Base-by-base conservation (phyloP, 78 protist species). In the Creolimax fragrantissima region DNA sequence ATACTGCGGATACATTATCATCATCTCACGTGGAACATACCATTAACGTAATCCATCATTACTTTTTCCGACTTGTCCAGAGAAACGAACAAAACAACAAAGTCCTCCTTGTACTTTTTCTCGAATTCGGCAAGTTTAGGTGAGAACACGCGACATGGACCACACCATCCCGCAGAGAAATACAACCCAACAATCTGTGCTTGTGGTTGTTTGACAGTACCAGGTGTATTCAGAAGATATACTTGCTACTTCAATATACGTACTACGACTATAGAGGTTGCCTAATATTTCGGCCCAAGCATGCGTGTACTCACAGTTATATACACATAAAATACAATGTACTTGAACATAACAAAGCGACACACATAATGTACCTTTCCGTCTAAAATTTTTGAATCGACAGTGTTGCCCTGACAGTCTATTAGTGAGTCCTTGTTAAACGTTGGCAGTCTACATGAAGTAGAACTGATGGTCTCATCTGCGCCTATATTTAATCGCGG, bases 11-110 rank as follows among this genome's bases (percentile, higher is more conserved):
- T n/a, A n/a, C n/a, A n/a, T n/a, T n/a, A n/a, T n/a, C n/a, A n/a
- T n/a, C n/a, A n/a, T n/a, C n/a, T n/a, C n/a, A n/a, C n/a, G n/a
- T 58, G 39, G 74, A 24, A 58, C 11, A 58, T 58, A 58, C 88
- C 88, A 24, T 42, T 32, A 84, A 84, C 45, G 45, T 84, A 84
- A 32, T 84, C 88, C 0, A 84, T 84, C 88, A 84, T 84, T n/a
- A n/a, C 88, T 32, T 41, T 24, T 84, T 84, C 88, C 88, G 88
- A 84, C 41, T 41, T 37, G 45, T 84, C 88, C 85, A 37, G 11
- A n/a, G 88, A 84, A 24, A 84, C 88, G 24, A 84, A 84, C 85
- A 84, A 37, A 41, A 84, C 88, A 32, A 84, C 17, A 84, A 84
- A 84, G 24, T 84, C 88, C 11, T 84, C 88, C 88, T 37, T 41